Evolutionary conservation across 1,284 basidiomycete species (phyloP), one percentile per base, ranked within the genome.

Genomic region (Microbotryomycetes sp.): DNA sequence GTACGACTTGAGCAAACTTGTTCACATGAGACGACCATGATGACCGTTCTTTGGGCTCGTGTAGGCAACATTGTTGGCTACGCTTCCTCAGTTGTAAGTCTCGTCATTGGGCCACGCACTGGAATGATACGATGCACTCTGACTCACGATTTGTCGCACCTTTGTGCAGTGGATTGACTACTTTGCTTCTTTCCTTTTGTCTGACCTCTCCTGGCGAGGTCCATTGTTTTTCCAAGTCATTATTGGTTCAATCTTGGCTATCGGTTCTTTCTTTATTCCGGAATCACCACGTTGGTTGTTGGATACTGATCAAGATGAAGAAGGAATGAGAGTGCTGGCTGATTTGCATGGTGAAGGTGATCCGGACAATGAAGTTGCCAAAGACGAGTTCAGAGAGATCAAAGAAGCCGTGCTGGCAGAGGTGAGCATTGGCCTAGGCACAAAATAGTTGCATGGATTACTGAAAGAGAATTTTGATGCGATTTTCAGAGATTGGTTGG

Each of bases 221-320:
- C 78, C 78, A 0, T 74, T 79, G 53, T 70, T 70, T 22, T 63
- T 79, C 42, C 78, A 79, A 65, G 71, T 70, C 70, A 75, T 96
- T 51, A 96, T 97, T 63, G 94, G 94, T 19, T 71, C 79, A 12
- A 84, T 93, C 55, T 84, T 98, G 45, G 86, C 89, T 3, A 74
- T 81, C 6, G 94, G 94, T 5, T 89, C 88, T 2, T 78, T 97
- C 30, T 73, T 92, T 19, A 87, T 97, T 74, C 94, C 94, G 4
- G 94, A 98, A 77, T 92, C 89, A 65, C 93, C 93, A 28, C 89
- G 92, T 49, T 97, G 90, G 87, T 82, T 97, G 53, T 87, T 97
- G 70, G 93, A 97, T 74, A 86, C 83, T 28, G 89, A 90, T 72
- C 83, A 85, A 74, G 90, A 97, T 73, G 82, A 80, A 3, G 87